These are phyloP conservation scores for Sclerotinia spermophila DNA, from an alignment of 2,329 filamentous ascomycete genomes.

Conservation along the genomic window DNA sequence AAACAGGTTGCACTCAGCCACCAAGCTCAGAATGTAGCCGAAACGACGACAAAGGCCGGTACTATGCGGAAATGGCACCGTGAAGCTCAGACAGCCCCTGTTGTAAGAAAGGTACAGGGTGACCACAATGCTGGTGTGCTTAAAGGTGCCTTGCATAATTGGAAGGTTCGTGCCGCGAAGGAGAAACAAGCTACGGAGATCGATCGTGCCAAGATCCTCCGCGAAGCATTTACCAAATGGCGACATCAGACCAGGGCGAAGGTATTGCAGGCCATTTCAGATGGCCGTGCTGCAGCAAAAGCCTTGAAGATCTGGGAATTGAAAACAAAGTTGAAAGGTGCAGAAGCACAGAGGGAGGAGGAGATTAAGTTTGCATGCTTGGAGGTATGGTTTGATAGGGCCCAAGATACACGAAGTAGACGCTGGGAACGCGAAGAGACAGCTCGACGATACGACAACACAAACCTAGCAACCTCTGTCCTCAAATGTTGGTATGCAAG, in stretches of 20 bases:
- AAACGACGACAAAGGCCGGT: slow-evolving; percentile 19
- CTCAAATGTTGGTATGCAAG: slow-evolving; percentile 30
- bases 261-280: slow-evolving; percentile 49
- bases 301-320: slow-evolving; percentile 60
- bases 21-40: slow-evolving; percentile 23
- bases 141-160: slow-evolving; percentile 45
- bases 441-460: slow-evolving; percentile 27
- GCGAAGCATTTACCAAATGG: slow-evolving; percentile 58
- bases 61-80: slow-evolving; percentile 31
- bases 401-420: slow-evolving; percentile 33
- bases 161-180: slow-evolving; percentile 46
- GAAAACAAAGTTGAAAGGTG: slow-evolving; percentile 41
- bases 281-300: slow-evolving; percentile 53
- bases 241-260: slow-evolving; percentile 56
- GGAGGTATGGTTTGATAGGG: slow-evolving; percentile 40
- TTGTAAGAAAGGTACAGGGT: slow-evolving; percentile 39
- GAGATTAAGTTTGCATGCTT: slow-evolving; percentile 41
- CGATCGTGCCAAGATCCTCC: slow-evolving; percentile 50
- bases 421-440: slow-evolving; percentile 29
- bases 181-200: slow-evolving; percentile 47
- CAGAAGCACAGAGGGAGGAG: slow-evolving; percentile 39
- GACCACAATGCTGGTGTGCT: slow-evolving; percentile 46
- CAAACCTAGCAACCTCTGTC: slow-evolving; percentile 28
- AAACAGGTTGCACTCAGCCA: slow-evolving; percentile 19
- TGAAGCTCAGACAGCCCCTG: slow-evolving; percentile 31